phyloP scores from a whole-genome alignment of 164 flowering plant species.

The Protea cynaroides region DNA sequence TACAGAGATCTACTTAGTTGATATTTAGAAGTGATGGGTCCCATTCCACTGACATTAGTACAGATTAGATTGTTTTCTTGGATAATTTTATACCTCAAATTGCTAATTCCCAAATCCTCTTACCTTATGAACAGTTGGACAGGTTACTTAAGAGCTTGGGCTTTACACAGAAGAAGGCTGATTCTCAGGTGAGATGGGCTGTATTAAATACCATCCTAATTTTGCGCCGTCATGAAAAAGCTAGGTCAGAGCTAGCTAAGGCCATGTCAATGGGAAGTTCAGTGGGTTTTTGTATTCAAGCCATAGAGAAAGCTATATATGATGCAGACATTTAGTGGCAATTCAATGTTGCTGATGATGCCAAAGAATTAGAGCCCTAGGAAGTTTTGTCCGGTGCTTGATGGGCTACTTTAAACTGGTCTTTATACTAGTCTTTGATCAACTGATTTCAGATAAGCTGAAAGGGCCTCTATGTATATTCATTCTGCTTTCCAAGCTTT shows the following conservation, averaged over 20 bases:
- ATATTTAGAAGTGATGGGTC: background rate
- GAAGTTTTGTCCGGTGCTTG: too few relatives aligned
- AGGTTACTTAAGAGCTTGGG: conserved; percentile 54
- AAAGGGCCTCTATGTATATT: too few relatives aligned
- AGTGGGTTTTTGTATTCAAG: conserved; percentile 63
- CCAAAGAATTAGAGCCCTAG: too few relatives aligned
- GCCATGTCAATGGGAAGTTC: conserved; percentile 79
- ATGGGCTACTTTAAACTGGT: too few relatives aligned
- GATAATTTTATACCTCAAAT: background rate
- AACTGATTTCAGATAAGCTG: too few relatives aligned
- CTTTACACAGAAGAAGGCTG: conserved; percentile 87
- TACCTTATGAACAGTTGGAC: conserved; percentile 52
- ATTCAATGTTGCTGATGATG: too few relatives aligned
- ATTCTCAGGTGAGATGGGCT: conserved; percentile 96
- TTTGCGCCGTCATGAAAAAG: conserved; percentile 64
- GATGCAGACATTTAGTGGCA: conserved; percentile 32
- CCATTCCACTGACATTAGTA: background rate
- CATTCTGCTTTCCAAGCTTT: too few relatives aligned
- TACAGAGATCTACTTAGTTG: too few relatives aligned
- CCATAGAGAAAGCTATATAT: conserved; percentile 52
- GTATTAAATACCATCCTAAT: conserved; percentile 67
- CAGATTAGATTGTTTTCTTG: background rate
- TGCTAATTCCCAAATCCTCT: conserved; percentile 1
- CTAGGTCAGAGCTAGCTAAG: conserved; percentile 58
- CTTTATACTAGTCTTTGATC: too few relatives aligned